Conservation (phyloP, 2,329 filamentous ascomycete species). For the Plenodomus lindquistii region DNA sequence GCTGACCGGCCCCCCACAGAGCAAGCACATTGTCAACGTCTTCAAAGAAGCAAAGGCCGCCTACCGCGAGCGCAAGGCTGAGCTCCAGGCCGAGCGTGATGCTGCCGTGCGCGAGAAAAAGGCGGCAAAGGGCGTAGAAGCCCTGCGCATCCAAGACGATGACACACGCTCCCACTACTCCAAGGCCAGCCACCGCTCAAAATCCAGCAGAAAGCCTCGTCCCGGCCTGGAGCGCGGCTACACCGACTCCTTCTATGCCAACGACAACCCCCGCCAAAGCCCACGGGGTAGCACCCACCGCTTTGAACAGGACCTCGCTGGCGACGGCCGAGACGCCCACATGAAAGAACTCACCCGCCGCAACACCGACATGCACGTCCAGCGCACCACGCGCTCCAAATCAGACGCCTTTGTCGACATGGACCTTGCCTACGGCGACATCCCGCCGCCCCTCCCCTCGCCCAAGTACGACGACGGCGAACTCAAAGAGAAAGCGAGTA, state of each 20-base stretch:
- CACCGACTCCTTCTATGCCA: slow-evolving; percentile 52
- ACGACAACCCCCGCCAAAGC: slow-evolving; percentile 34
- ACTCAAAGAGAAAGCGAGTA: slow-evolving; percentile 69
- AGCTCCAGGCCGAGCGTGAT: slow-evolving; percentile 73
- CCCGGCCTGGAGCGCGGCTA: slow-evolving; percentile 50
- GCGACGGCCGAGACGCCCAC: slow-evolving; percentile 34
- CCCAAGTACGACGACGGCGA: slow-evolving; percentile 58
- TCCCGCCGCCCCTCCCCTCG: slow-evolving; percentile 69
- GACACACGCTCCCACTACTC: slow-evolving; percentile 38
- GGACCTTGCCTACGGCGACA: slow-evolving; percentile 86
- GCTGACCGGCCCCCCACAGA: slow-evolving; percentile 56
- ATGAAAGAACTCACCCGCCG: slow-evolving; percentile 48
- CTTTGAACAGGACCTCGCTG: slow-evolving; percentile 39
- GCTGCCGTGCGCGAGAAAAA: slow-evolving; percentile 60
- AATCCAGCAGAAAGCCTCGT: slow-evolving; percentile 23
- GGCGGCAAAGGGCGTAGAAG: slow-evolving; percentile 62
- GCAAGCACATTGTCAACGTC: slow-evolving; percentile 85
- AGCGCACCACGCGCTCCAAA: slow-evolving; percentile 35
- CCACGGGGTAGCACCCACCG: slow-evolving; percentile 29
- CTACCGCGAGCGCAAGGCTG: slow-evolving; percentile 85
- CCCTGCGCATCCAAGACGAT: slow-evolving; percentile 50
- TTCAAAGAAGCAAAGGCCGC: slow-evolving; percentile 90
- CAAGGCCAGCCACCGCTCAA: slow-evolving; percentile 30
- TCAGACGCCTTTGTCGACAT: slow-evolving; percentile 71
- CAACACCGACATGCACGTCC: slow-evolving; percentile 46